Evolutionary conservation across 2,329 filamentous ascomycete species (phyloP), one percentile per base, ranked within the genome.

Genomic region (Aspergillus cejpii): DNA sequence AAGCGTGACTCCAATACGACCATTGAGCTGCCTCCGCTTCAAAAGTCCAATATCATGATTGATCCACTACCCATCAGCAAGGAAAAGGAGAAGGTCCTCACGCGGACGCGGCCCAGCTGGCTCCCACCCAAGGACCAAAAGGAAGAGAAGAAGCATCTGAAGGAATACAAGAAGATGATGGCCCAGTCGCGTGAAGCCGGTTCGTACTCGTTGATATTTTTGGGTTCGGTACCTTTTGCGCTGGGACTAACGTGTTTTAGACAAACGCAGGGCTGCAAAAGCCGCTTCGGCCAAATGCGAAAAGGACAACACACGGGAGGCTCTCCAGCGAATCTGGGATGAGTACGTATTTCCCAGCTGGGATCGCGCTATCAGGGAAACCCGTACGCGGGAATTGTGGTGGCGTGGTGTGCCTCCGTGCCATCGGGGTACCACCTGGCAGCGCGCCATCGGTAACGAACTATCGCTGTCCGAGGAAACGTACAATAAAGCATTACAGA

Each of bases 121-220:
- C 71, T 80, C 42, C 82, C 80, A 15, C 80, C 80, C 6, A 81
- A 78, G 68, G 83, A 92, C 53, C 90, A 88, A 1, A 85, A 85
- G 43, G 92, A 98, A 66, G 92, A 98, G 70, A 86, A 80, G 63
- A 84, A 83, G 54, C 92, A 98, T 66, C 64, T 98, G 53, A 89
- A 80, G 60, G 76, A 83, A 56, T 83, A 81, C 59, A 77, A 82
- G 65, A 73, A 71, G 55, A 83, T 83, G 78, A 79, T 83, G 77
- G 74, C 75, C n/a, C 68, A 74, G 36, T 75, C 79, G 21, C 71
- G 76, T 31, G 79, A 81, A 67, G 71, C 74, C 45, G 74, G 75
- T 75, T 63, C 55, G 72, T 59, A n/a, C 37, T 19, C 15, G 20
- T 23, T 7, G n/a, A 14, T 24, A 12, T 37, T 29, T 34, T 24